phyloP scores from a whole-genome alignment of 2,329 filamentous ascomycete species.

The Aspergillus puulaauensis region DNA sequence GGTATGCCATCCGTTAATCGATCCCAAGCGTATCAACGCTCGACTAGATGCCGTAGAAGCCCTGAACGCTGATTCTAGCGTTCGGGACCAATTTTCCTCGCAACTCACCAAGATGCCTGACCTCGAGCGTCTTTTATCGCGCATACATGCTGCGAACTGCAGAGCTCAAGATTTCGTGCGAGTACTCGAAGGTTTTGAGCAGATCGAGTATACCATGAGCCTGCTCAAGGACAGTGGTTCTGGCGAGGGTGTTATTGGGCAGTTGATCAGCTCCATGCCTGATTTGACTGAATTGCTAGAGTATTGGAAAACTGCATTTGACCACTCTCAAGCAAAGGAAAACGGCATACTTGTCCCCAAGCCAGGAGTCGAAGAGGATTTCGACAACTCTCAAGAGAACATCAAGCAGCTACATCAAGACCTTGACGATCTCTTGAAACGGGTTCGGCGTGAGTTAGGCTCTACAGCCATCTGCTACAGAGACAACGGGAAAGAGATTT shows the following conservation, averaged over 20 bases:
- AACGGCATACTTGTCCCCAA: slow-evolving; percentile 82
- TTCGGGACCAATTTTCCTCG: slow-evolving; percentile 84
- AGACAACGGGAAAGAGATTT: slow-evolving; percentile 94
- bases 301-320: slow-evolving; percentile 91
- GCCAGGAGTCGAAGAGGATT: slow-evolving; percentile 84
- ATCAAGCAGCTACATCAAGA: slow-evolving; percentile 75
- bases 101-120: slow-evolving; percentile 92
- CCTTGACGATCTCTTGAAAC: slow-evolving; percentile 68
- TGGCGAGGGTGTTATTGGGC: slow-evolving; percentile 80
- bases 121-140: slow-evolving; percentile 87
- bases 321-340: slow-evolving; percentile 74
- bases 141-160: slow-evolving; percentile 89
- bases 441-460: slow-evolving; percentile 71
- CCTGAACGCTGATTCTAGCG: slow-evolving; percentile 75
- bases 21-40: slow-evolving; percentile 85
- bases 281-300: slow-evolving; percentile 71
- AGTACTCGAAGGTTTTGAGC: slow-evolving; percentile 93
- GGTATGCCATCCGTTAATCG: slow-evolving; percentile 92
- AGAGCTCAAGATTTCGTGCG: slow-evolving; percentile 88
- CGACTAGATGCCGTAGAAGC: slow-evolving; percentile 91
- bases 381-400: slow-evolving; percentile 75
- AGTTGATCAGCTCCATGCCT: slow-evolving; percentile 82
- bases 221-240: slow-evolving; percentile 71
- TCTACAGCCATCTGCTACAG: slow-evolving; percentile 72
- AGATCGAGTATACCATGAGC: slow-evolving; percentile 91